These are phyloP conservation scores for Ophioceras dolichostomum DNA, from an alignment of 2,329 filamentous ascomycete genomes.

Conservation along the genomic window DNA sequence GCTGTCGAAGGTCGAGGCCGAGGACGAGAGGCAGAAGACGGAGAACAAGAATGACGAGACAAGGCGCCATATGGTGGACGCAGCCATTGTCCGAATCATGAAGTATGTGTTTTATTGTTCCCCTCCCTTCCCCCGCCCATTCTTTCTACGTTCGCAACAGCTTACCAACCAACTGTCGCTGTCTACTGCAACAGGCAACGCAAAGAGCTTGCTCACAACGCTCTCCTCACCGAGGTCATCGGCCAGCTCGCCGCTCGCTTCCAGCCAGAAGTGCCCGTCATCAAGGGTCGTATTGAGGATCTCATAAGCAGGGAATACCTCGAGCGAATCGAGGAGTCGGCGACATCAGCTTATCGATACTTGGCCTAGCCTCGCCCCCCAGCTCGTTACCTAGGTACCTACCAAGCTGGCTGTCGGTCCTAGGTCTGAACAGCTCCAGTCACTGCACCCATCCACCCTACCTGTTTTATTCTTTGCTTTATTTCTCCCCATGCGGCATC, in stretches of 20 bases:
- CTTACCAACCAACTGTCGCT: not conserved
- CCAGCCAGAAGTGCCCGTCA: constrained; percentile 62
- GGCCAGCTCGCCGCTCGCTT: constrained; percentile 57
- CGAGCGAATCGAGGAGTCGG: constrained; percentile 59
- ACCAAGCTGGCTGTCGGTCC: no score
- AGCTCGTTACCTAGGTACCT: no score
- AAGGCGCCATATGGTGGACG: constrained; percentile 59
- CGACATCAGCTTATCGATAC: constrained; percentile 53
- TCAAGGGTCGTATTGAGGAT: constrained; percentile 73
- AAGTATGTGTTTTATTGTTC: constrained; percentile 46
- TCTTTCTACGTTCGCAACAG: no score
- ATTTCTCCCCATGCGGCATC: no score
- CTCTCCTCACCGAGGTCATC: constrained; percentile 61
- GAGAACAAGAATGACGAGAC: constrained; percentile 66
- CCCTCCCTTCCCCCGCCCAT: no score
- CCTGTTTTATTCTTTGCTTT: no score
- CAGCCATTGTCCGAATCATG: constrained; percentile 72
- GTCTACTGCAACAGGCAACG: constrained; percentile 63
- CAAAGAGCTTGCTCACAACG: constrained; percentile 57
- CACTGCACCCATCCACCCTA: no score
- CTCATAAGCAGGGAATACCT: constrained; percentile 68
- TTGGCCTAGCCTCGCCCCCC: no score
- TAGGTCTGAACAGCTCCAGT: no score
- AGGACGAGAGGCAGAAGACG: constrained; percentile 55
- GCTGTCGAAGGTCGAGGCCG: constrained; percentile 73